Percentiles rank a stretch among this genome's conserved stretches.
Evolutionary conservation across 192 early-diverging fungal genomes (phyloP).

Genomic region (Podila clonocystis): DNA sequence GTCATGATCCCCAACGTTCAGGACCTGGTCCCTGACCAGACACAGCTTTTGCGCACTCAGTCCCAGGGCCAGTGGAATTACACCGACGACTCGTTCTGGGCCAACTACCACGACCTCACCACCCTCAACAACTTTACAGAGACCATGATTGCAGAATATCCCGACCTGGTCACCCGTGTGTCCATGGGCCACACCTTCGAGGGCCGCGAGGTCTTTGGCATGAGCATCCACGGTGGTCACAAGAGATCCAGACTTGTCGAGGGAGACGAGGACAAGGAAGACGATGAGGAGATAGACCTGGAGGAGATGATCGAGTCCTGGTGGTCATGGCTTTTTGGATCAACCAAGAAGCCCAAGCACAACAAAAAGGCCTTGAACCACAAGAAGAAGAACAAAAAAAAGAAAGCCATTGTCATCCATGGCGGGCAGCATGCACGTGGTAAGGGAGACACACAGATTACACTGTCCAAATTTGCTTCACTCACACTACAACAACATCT

Average conservation of each 20-base stretch:
- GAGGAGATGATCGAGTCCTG: constrained; percentile 23
- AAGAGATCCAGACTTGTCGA: constrained; percentile 4
- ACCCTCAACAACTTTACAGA: constrained; percentile 55
- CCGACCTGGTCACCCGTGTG: constrained; percentile 53
- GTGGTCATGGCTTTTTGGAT: constrained; percentile 40
- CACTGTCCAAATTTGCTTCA: no score
- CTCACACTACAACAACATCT: no score
- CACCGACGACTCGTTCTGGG: constrained; percentile 48
- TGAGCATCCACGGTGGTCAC: constrained; percentile 44
- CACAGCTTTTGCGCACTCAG: constrained; percentile 1
- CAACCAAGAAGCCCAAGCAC: neutral
- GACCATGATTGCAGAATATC: constrained; percentile 46
- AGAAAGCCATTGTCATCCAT: constrained; percentile 55
- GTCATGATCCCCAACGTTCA: constrained; percentile 48
- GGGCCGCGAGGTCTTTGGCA: constrained; percentile 57
- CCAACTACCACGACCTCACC: constrained; percentile 54
- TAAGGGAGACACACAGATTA: neutral
- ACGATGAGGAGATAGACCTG: constrained; percentile 19
- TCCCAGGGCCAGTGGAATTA: constrained; percentile 13
- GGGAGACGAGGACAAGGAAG: constrained; percentile 16
- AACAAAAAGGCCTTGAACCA: constrained; percentile 23
- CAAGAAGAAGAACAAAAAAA: constrained; percentile 23
- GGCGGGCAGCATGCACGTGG: constrained; percentile 60
- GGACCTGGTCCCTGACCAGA: constrained; percentile 29
- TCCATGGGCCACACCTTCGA: constrained; percentile 59